Evolutionary conservation across 1,139 yeast species (phyloP).

Genomic region (Meyerozyma smithsonii): DNA sequence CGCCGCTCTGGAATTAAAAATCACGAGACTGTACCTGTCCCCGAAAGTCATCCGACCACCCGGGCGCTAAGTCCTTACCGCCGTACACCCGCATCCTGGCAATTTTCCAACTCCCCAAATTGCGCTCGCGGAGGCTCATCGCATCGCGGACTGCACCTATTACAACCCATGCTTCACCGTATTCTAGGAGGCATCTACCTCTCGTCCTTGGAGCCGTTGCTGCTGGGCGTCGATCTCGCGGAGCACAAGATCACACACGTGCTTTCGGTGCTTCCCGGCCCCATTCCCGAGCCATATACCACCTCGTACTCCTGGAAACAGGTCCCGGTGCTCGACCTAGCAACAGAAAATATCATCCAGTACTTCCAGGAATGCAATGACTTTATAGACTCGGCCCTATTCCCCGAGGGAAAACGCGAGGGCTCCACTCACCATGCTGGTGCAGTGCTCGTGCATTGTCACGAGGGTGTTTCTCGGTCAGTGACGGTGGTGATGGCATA

Average conservation of each 20-base stretch:
- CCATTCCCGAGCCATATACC: slow-evolving; percentile 48
- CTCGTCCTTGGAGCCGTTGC: slow-evolving; percentile 55
- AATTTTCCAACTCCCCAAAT: not conserved
- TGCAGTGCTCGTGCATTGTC: slow-evolving; percentile 61
- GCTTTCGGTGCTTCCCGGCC: slow-evolving; percentile 62
- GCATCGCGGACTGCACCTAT: not conserved
- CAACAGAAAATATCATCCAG: slow-evolving; percentile 57
- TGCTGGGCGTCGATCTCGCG: slow-evolving; percentile 36
- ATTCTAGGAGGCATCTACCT: slow-evolving; percentile 63
- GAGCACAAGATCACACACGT: slow-evolving; percentile 59
- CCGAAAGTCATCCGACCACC: too few species aligned
- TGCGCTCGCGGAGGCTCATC: not conserved
- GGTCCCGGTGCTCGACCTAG: slow-evolving; percentile 66
- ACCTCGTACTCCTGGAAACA: slow-evolving; percentile 52
- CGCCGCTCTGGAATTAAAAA: too few species aligned
- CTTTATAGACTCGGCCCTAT: slow-evolving; percentile 65
- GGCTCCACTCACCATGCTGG: slow-evolving; percentile 37
- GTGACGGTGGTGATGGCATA: slow-evolving; percentile 71
- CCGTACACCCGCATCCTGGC: not conserved
- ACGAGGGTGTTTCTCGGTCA: slow-evolving; percentile 87
- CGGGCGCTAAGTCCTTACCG: too few species aligned
- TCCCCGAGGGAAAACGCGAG: slow-evolving; percentile 31
- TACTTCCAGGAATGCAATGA: slow-evolving; percentile 54
- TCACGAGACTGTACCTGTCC: too few species aligned
- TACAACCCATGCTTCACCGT: slow-evolving; percentile 27